Percentiles rank a stretch among this genome's conserved stretches.
phyloP scores from a whole-genome alignment of 352 stramenopile species.

The Pythium dissotocum region DNA sequence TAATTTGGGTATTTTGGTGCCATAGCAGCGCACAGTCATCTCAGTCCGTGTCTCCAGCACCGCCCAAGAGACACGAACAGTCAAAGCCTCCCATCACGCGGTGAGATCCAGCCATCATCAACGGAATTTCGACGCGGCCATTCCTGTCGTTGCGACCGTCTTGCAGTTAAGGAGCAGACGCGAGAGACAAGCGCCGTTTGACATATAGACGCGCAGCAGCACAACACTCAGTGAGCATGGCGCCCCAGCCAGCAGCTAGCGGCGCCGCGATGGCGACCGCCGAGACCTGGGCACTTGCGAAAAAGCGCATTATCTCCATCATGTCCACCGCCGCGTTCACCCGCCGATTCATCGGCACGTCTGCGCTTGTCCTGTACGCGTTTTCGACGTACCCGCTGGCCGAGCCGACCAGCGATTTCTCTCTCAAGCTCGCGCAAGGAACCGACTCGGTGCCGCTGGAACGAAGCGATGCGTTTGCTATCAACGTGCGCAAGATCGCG shows the following conservation, averaged over 20 bases:
- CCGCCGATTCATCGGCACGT: conserved; percentile 37
- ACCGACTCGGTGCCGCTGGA: conserved; percentile 57
- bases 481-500: conserved; percentile 65
- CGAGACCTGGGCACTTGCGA: conserved; percentile 28
- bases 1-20: conserved; percentile 15
- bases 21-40: conserved; percentile 23
- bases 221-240: neutral
- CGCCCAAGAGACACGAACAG: conserved; percentile 28
- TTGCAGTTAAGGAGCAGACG: conserved; percentile 8
- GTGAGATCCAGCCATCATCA: conserved; percentile 2
- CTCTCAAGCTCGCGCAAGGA: conserved; percentile 57
- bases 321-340: conserved; percentile 38
- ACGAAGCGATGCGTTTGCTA: conserved; percentile 54
- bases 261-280: neutral
- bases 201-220: conserved; percentile 7
- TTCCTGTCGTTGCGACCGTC: neutral
- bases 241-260: conserved; percentile 1
- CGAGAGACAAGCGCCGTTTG: conserved; percentile 28
- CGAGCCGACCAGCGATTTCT: conserved; percentile 58
- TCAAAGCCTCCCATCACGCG: conserved; percentile 15
- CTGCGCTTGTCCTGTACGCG: conserved; percentile 39
- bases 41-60: conserved; percentile 35
- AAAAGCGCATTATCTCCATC: conserved; percentile 34
- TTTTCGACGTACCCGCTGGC: conserved; percentile 57
- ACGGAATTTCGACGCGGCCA: neutral